Percentiles rank a stretch among this genome's conserved stretches.
Conservation (phyloP, 352 stramenopile genomes). For the Phytophthora pseudosyringae region DNA sequence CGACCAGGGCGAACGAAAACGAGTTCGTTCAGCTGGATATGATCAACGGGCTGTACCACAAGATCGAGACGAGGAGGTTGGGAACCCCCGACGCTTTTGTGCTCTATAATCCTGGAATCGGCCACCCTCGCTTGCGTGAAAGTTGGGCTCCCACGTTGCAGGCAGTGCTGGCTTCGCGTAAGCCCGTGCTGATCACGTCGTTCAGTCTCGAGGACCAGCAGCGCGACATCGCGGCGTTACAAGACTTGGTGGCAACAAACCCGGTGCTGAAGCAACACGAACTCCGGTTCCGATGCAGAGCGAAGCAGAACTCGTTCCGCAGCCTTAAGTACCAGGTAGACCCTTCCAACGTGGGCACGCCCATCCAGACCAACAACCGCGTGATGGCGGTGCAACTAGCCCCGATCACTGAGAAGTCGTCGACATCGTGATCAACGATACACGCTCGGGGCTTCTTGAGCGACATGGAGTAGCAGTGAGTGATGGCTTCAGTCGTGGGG, state of each 20-base stretch:
- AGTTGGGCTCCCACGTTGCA: slow-evolving; percentile 67
- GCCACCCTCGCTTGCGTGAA: slow-evolving; percentile 51
- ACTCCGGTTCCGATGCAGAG: slow-evolving; percentile 39
- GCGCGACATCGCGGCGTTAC: slow-evolving; percentile 56
- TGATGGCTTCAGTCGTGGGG: slow-evolving; percentile 6
- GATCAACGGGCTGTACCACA: slow-evolving; percentile 63
- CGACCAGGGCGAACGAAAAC: slow-evolving; percentile 15
- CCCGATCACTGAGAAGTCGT: not conserved
- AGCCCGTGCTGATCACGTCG: slow-evolving; percentile 64
- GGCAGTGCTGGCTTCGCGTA: slow-evolving; percentile 46
- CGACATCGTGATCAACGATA: slow-evolving; percentile 14
- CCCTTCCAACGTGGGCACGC: slow-evolving; percentile 41
- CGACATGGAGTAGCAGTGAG: slow-evolving; percentile 1
- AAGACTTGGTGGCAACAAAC: slow-evolving; percentile 30
- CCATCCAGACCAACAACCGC: slow-evolving; percentile 63
- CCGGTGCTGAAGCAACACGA: slow-evolving; percentile 22
- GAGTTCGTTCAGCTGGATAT: slow-evolving; percentile 46
- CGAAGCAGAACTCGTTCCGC: slow-evolving; percentile 65
- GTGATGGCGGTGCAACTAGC: slow-evolving; percentile 59
- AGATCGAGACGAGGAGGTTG: slow-evolving; percentile 31
- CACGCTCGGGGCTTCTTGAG: not conserved
- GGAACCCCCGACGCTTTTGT: slow-evolving; percentile 58
- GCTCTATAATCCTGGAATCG: slow-evolving; percentile 78
- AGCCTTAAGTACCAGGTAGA: slow-evolving; percentile 67
- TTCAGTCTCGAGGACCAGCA: slow-evolving; percentile 71